A percentile compares a stretch with the other conserved stretches of the same genome.
Evolutionary conservation across 164 flowering plant species (phyloP).

Genomic region (Hamamelis virginiana): DNA sequence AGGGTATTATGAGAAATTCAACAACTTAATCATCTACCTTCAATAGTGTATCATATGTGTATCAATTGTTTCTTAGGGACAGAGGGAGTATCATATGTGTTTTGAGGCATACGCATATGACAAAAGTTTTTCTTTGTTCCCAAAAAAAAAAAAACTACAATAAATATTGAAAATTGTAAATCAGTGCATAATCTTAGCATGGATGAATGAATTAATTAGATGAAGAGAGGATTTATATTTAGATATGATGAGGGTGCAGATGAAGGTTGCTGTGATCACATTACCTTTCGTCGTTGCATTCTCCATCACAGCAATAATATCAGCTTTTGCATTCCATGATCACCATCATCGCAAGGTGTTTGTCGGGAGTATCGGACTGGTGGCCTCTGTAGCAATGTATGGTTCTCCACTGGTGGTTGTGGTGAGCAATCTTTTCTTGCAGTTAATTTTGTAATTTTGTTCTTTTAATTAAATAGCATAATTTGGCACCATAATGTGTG

Average conservation of each 20-base stretch:
- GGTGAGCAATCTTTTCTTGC: constrained; percentile 36
- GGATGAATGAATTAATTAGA: neutral
- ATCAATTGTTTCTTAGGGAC: too few species aligned
- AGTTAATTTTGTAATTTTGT: neutral
- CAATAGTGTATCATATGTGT: too few species aligned
- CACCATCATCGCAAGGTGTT: constrained; percentile 58
- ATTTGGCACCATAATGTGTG: neutral
- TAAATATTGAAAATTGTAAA: neutral
- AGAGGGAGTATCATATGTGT: too few species aligned
- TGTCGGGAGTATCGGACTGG: constrained; percentile 60
- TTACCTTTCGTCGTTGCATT: constrained; percentile 30
- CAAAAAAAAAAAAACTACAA: neutral
- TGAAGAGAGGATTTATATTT: neutral
- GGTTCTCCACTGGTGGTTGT: constrained; percentile 65
- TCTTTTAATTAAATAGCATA: too few species aligned
- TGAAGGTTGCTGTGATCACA: constrained; percentile 26
- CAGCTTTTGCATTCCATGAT: constrained; percentile 46
- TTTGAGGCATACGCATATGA: neutral
- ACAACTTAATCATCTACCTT: too few species aligned
- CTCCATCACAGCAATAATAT: constrained; percentile 31
- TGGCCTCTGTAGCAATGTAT: constrained; percentile 67
- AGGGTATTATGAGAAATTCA: too few species aligned
- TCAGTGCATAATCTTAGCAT: neutral
- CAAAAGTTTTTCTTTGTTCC: neutral
- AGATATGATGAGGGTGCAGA: constrained; percentile 38